Conservation (phyloP, 345 rosid genomes). For the Eucalyptus leucophloia region DNA sequence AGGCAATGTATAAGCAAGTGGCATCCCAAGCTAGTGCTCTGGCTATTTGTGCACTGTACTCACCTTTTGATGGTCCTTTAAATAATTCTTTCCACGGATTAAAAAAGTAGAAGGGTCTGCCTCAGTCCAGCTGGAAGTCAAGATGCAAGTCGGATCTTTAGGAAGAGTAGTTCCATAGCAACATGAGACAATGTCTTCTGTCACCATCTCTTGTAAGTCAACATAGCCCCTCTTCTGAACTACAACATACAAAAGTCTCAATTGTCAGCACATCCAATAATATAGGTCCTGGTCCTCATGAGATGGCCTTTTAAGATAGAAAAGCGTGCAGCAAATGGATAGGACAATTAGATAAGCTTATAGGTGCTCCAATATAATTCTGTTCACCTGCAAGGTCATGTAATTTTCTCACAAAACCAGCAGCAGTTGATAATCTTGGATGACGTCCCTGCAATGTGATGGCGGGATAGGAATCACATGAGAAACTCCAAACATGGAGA, state of each 20-base stretch:
- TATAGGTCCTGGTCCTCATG: neutral
- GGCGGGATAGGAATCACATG: neutral
- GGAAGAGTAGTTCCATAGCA: slow-evolving; percentile 81
- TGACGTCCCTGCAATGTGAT: slow-evolving; percentile 50
- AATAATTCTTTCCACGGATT: slow-evolving; percentile 79
- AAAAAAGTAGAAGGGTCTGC: slow-evolving; percentile 77
- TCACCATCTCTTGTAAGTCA: slow-evolving; percentile 61
- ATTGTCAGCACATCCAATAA: neutral
- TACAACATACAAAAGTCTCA: slow-evolving; percentile 6
- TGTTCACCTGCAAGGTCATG: slow-evolving; percentile 83
- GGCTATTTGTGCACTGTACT: neutral
- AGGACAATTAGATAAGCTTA: neutral
- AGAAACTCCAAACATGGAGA: neutral
- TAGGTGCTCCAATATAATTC: neutral
- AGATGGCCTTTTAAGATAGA: neutral
- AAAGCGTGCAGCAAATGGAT: neutral
- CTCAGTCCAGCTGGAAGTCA: slow-evolving; percentile 71
- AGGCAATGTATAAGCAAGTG: neutral
- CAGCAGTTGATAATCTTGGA: slow-evolving; percentile 57
- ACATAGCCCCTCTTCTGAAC: slow-evolving; percentile 90
- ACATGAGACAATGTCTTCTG: slow-evolving; percentile 33
- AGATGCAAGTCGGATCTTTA: slow-evolving; percentile 46
- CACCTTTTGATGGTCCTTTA: slow-evolving; percentile 79
- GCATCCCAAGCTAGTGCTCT: neutral
- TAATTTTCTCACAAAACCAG: slow-evolving; percentile 72